Base-by-base conservation (phyloP, 2,329 filamentous ascomycete genomes). In the Sclerotinia nivalis region DNA sequence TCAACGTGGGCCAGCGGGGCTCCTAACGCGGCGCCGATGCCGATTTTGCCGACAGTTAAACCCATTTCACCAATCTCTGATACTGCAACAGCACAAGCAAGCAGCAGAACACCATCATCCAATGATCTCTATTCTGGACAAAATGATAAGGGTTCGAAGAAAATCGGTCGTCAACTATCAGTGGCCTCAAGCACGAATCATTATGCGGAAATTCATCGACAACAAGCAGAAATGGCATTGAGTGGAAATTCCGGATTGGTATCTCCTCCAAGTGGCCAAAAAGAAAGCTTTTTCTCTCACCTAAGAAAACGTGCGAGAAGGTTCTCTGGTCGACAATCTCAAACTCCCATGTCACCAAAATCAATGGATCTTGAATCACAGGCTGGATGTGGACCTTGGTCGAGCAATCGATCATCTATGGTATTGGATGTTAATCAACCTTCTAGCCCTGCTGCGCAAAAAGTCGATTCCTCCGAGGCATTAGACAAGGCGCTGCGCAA, bases 211-310 rank as follows among this genome's bases (percentile, higher is more conserved):
- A 83, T 92, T 74, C 93, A 97, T 79, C 88, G 95, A 69, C 93
- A 95, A 81, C 93, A 98, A 80, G 93, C 95, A 20, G 95, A 98
- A 80, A 87, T 93, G 72, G 93, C 93, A 50, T 85, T 98, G 59
- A 97, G 93, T 78, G 96, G 68, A 43, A 89, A 91, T 76, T 87
- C 86, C 47, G 91, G 90, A 31, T 83, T 94, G 34, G 89, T 87
- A 22, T 96, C 93, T 8, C 93, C 93, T 5, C 89, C 90, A 0
- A 90, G 87, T 76, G 92, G 87, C 25, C 92, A 93, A 69, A 96
- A 96, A 78, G 96, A 99, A 80, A 93, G 96, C 80, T 99, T 99
- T 84, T 99, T 99, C 82, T 98, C 96, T 0, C 96, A 99, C 79
- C 86, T 99, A 10, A 88, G 96, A 69, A 99, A 99, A 81, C 90